Evolutionary conservation across 805 yeast genomes (phyloP).

Genomic region (Teunomyces lycoperdinae): DNA sequence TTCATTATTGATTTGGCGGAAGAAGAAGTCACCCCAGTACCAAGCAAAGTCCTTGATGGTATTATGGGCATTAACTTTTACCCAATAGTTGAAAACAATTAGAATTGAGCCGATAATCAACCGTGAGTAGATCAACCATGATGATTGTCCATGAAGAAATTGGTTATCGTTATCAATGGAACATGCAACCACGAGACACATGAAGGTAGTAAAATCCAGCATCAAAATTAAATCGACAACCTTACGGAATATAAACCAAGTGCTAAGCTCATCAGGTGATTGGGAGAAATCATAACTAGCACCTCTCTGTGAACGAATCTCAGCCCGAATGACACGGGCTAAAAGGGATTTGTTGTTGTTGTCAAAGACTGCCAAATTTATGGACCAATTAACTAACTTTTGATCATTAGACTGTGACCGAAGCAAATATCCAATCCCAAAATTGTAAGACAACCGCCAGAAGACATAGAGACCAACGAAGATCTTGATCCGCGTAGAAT

Average conservation of each 20-base stretch:
- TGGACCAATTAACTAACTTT: constrained; percentile 52
- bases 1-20: constrained; percentile 59
- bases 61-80: constrained; percentile 81
- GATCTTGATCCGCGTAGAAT: constrained; percentile 21
- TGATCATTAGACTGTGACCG: constrained; percentile 62
- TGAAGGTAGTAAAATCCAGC: constrained; percentile 79
- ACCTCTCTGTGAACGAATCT: constrained; percentile 41
- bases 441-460: constrained; percentile 75
- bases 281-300: constrained; percentile 22
- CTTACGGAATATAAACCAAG: constrained; percentile 79
- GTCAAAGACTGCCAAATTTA: constrained; percentile 42
- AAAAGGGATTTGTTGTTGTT: constrained; percentile 23
- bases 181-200: constrained; percentile 56
- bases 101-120: constrained; percentile 57
- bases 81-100: constrained; percentile 77
- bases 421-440: constrained; percentile 74
- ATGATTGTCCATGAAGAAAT: constrained; percentile 38
- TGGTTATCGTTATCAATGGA: constrained; percentile 38
- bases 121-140: constrained; percentile 47
- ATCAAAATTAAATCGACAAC: constrained; percentile 77
- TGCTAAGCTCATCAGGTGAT: constrained; percentile 71
- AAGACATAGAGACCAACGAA: constrained; percentile 60
- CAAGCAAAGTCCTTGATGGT: constrained; percentile 89
- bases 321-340: constrained; percentile 38
- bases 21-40: constrained; percentile 95